Conservation (phyloP, 805 yeast species). For the Sungouiozyma intestinalis region DNA sequence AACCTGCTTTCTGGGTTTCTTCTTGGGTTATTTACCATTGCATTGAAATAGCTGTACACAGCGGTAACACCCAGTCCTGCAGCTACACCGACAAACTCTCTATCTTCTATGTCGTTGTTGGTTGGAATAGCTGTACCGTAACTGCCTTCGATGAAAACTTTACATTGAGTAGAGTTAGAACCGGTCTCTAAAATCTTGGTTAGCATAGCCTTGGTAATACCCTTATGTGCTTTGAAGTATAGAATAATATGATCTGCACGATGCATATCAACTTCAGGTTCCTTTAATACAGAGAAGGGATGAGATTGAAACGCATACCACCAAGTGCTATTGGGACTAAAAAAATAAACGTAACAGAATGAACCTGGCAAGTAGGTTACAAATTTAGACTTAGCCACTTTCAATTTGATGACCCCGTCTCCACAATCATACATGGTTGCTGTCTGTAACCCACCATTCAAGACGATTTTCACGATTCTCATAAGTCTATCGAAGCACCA, state of each 20-base stretch:
- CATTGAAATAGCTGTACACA: conserved; percentile 33
- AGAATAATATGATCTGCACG: conserved; percentile 25
- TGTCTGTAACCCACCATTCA: conserved; percentile 20
- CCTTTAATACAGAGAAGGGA: conserved; percentile 53
- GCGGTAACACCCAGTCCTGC: conserved; percentile 50
- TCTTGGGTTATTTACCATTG: conserved; percentile 13
- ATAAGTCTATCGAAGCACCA: conserved; percentile 44
- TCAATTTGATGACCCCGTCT: conserved; percentile 32
- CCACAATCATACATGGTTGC: conserved; percentile 19
- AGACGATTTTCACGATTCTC: conserved; percentile 34
- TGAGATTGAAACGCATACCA: conserved; percentile 42
- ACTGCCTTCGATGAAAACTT: conserved; percentile 50
- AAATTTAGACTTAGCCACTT: conserved; percentile 32
- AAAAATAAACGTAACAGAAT: conserved; percentile 47
- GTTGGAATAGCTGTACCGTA: conserved; percentile 40
- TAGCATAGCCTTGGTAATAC: conserved; percentile 40
- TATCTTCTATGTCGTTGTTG: conserved; percentile 26
- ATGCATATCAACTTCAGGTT: conserved; percentile 27
- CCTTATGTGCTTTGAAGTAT: conserved; percentile 45
- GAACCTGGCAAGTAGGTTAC: conserved; percentile 48
- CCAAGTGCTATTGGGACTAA: conserved; percentile 44
- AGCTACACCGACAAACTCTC: conserved; percentile 29
- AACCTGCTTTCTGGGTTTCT: conserved; percentile 14
- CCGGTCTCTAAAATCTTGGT: conserved; percentile 25
- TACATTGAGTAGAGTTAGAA: conserved; percentile 20